Percentiles rank a stretch among this genome's conserved stretches.
Conservation (phyloP, 371 early-diverging fungal species). For the Mucor racemosus region DNA sequence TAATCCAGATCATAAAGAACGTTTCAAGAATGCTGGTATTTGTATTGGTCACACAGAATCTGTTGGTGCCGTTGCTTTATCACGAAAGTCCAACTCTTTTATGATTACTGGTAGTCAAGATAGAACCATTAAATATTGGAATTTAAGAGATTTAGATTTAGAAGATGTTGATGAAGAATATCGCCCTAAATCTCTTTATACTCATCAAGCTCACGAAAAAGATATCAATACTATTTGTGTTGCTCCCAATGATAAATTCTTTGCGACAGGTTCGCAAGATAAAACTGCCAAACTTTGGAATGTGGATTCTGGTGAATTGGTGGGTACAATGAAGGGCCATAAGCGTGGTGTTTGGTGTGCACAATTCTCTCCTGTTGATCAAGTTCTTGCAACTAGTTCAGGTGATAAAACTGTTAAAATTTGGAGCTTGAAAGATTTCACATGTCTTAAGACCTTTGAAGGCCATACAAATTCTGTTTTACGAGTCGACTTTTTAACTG, state of each 20-base stretch:
- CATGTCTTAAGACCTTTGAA: conserved; percentile 94
- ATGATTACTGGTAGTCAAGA: conserved; percentile 91
- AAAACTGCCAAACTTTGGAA: conserved; percentile 96
- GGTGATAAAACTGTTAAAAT: conserved; percentile 94
- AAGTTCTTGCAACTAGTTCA: conserved; percentile 87
- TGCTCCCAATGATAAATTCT: conserved; percentile 89
- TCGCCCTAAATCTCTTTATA: conserved; percentile 75
- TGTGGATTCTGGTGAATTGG: conserved; percentile 76
- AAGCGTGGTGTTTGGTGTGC: conserved; percentile 95
- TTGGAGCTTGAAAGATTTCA: conserved; percentile 88
- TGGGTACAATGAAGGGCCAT: conserved; percentile 92
- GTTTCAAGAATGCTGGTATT: conserved; percentile 68
- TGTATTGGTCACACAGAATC: conserved; percentile 93
- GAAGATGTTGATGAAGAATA: conserved; percentile 47
- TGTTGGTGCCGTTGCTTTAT: conserved; percentile 82
- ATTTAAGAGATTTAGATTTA: conserved; percentile 60
- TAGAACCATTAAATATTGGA: conserved; percentile 95
- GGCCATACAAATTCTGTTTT: conserved; percentile 96
- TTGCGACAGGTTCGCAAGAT: conserved; percentile 98
- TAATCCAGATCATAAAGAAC: conserved; percentile 37
- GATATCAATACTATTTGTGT: conserved; percentile 96
- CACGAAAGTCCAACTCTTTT: conserved; percentile 66
- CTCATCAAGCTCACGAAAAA: conserved; percentile 96
- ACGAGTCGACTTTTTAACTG: conserved; percentile 79
- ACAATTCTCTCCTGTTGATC: conserved; percentile 89